Conservation (phyloP, 257 asterid genomes). For the Mentha longifolia region DNA sequence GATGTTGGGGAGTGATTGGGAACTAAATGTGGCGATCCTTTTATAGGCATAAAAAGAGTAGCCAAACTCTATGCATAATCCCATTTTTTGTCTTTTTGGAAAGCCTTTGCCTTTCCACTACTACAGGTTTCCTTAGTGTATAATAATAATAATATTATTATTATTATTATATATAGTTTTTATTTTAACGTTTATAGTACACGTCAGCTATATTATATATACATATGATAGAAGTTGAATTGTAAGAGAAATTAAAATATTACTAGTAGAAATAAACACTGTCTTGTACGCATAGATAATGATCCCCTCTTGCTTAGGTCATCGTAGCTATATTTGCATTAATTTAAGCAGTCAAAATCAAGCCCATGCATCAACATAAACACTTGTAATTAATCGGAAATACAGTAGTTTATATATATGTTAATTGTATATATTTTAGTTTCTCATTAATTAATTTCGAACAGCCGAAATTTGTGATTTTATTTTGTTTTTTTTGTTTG, state of each 20-base stretch:
- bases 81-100: constrained; percentile 7
- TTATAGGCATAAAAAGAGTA: constrained; percentile 33
- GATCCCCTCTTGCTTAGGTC: background rate
- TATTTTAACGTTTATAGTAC: background rate
- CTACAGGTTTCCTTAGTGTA: background rate
- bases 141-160: too few relatives aligned
- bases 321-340: background rate
- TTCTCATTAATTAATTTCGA: too few relatives aligned
- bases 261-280: background rate
- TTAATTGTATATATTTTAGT: too few relatives aligned
- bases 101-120: background rate
- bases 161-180: too few relatives aligned
- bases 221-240: too few relatives aligned
- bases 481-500: too few relatives aligned
- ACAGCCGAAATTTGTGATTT: too few relatives aligned
- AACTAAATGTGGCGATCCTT: constrained; percentile 27
- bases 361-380: background rate
- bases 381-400: too few relatives aligned
- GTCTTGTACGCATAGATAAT: constrained; percentile 1
- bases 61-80: background rate
- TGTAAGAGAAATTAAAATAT: too few relatives aligned
- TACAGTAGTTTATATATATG: too few relatives aligned
- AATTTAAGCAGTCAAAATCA: background rate
- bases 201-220: background rate
- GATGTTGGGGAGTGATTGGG: constrained; percentile 24